Conservation (phyloP, 805 yeast genomes). For the Kazachstania bromeliacearum region DNA sequence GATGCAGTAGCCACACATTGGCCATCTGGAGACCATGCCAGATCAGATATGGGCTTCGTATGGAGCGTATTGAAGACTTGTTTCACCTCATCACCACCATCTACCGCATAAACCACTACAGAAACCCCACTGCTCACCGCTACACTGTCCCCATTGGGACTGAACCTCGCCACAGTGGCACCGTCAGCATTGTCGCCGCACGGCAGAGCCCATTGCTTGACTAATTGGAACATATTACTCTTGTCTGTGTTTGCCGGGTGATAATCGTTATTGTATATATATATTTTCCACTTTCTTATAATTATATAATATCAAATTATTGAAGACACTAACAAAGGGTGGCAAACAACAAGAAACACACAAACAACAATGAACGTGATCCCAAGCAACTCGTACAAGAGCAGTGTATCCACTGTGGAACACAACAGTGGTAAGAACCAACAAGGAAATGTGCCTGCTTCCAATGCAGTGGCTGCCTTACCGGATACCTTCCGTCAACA, state of each 20-base stretch:
- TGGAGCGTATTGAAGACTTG: constrained; percentile 27
- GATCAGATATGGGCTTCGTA: constrained; percentile 58
- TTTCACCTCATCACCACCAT: constrained; percentile 26
- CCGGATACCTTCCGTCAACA: constrained; percentile 60
- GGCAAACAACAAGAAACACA: not conserved
- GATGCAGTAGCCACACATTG: constrained; percentile 71
- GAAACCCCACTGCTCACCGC: constrained; percentile 56
- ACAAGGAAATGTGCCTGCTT: constrained; percentile 40
- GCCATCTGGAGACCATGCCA: constrained; percentile 71
- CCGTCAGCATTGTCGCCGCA: constrained; percentile 13
- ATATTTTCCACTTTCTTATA: not conserved
- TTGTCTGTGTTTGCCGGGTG: not conserved
- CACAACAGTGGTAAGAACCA: constrained; percentile 11
- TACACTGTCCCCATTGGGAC: constrained; percentile 49
- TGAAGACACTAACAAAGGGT: not conserved
- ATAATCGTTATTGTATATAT: not conserved
- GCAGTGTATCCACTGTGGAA: constrained; percentile 38
- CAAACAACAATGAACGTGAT: constrained; percentile 36
- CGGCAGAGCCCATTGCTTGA: not conserved
- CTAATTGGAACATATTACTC: constrained; percentile 1
- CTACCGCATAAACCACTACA: constrained; percentile 47
- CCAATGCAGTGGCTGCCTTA: constrained; percentile 59
- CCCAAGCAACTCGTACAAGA: constrained; percentile 41
- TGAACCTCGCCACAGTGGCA: constrained; percentile 45
- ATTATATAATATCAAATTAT: not conserved